Evolutionary conservation across 2,329 filamentous ascomycete species (phyloP).

Genomic region (Aspergillus transmontanensis): DNA sequence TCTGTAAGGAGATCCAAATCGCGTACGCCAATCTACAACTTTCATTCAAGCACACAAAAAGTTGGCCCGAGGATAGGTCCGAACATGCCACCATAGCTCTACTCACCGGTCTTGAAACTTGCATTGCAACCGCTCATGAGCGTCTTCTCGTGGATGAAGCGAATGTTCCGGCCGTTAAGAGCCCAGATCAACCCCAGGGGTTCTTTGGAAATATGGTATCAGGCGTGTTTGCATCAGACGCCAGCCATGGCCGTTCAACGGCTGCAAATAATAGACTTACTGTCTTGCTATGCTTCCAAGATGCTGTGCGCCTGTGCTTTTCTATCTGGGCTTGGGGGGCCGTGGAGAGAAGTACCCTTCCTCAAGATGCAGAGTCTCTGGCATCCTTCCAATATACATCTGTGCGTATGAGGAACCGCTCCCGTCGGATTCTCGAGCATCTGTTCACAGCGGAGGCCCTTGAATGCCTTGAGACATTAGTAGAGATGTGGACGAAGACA

Average conservation of each 20-base stretch:
- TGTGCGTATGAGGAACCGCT: slow-evolving; percentile 84
- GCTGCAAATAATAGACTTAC: slow-evolving; percentile 94
- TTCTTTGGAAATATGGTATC: slow-evolving; percentile 96
- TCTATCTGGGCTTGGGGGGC: slow-evolving; percentile 92
- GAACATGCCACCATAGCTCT: slow-evolving; percentile 70
- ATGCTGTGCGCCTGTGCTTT: slow-evolving; percentile 89
- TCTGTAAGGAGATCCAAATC: slow-evolving; percentile 74
- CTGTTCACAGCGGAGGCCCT: slow-evolving; percentile 89
- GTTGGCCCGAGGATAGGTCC: slow-evolving; percentile 52
- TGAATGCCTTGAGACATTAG: slow-evolving; percentile 89
- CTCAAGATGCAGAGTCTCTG: slow-evolving; percentile 67
- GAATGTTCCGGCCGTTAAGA: slow-evolving; percentile 68
- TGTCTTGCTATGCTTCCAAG: slow-evolving; percentile 93
- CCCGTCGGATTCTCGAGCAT: slow-evolving; percentile 85
- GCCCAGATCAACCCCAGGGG: slow-evolving; percentile 78
- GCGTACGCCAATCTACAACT: slow-evolving; percentile 72
- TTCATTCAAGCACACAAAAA: slow-evolving; percentile 44
- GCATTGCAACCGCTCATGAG: slow-evolving; percentile 84
- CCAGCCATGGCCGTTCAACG: slow-evolving; percentile 72
- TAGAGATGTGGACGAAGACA: slow-evolving; percentile 74
- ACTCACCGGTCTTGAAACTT: slow-evolving; percentile 89
- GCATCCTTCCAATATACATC: slow-evolving; percentile 92
- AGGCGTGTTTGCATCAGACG: slow-evolving; percentile 81
- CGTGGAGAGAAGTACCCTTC: slow-evolving; percentile 44
- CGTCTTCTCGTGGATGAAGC: slow-evolving; percentile 76